Conservation (phyloP, 257 asterid species). For the Solanum habrochaites region DNA sequence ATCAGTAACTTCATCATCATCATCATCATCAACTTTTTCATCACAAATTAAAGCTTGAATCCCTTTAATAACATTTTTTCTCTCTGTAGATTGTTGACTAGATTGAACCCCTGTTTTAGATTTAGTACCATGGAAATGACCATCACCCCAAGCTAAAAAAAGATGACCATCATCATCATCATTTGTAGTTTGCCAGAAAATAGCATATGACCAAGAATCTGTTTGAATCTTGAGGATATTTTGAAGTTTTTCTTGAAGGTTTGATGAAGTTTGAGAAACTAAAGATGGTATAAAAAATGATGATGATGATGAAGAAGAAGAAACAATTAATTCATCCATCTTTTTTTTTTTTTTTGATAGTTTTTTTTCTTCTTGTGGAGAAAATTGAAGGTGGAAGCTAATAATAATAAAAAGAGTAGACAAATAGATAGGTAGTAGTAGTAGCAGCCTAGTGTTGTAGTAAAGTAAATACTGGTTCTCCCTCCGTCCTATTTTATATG, state of each 20-base stretch:
- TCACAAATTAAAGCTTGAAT: slow-evolving; percentile 45
- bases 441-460: too few species aligned
- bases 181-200: slow-evolving; percentile 36
- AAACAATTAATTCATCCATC: background rate
- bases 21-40: slow-evolving; percentile 2
- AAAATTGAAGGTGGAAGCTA: background rate
- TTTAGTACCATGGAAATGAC: slow-evolving; percentile 34
- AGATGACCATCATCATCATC: slow-evolving; percentile 25
- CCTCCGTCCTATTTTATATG: too few species aligned
- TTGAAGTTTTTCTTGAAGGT: slow-evolving; percentile 41
- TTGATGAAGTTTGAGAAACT: background rate
- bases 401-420: background rate
- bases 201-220: slow-evolving; percentile 45
- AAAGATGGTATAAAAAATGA: background rate
- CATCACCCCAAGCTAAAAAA: slow-evolving; percentile 47
- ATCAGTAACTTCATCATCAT: background rate
- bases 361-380: background rate
- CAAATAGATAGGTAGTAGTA: background rate
- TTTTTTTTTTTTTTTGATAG: too few species aligned
- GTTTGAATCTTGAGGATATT: slow-evolving; percentile 33
- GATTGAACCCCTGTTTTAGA: background rate
- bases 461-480: too few species aligned
- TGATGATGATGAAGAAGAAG: background rate
- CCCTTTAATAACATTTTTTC: slow-evolving; percentile 45
- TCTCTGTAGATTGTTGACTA: slow-evolving; percentile 12